Percentiles rank a stretch among this genome's conserved stretches.
Conservation (phyloP, 2,329 filamentous ascomycete genomes). For the Colletotrichum godetiae region DNA sequence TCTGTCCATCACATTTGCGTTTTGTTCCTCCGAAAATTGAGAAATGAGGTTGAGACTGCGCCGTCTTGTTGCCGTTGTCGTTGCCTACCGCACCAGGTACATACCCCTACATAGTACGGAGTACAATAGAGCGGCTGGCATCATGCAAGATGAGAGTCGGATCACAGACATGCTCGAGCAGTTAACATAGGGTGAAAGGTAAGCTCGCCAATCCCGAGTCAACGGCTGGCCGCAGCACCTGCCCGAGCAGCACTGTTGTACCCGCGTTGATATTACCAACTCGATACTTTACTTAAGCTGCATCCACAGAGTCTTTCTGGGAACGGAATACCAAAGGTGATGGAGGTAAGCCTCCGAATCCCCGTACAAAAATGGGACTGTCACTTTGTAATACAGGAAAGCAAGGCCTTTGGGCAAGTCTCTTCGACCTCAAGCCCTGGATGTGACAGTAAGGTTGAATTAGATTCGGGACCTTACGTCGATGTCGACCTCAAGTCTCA, state of each 20-base stretch:
- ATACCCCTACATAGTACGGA: too few species aligned
- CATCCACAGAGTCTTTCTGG: not conserved
- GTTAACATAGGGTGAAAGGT: conserved; percentile 17
- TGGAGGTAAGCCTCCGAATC: not conserved
- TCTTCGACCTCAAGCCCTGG: not conserved
- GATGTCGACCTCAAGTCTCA: not conserved
- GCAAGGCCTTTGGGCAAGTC: not conserved
- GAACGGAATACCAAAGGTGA: not conserved
- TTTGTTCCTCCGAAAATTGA: not conserved
- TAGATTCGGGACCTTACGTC: not conserved
- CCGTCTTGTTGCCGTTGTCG: not conserved
- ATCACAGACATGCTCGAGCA: conserved; percentile 15
- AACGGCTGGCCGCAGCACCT: conserved; percentile 24
- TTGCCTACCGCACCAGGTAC: conserved; percentile 11
- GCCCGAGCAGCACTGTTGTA: conserved; percentile 3
- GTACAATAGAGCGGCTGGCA: not conserved
- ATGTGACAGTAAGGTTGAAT: not conserved
- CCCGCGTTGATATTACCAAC: conserved; percentile 1
- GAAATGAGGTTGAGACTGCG: not conserved
- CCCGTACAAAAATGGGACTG: not conserved
- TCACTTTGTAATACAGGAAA: not conserved
- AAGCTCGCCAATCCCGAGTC: conserved; percentile 15
- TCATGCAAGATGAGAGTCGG: conserved; percentile 12
- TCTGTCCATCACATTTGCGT: not conserved
- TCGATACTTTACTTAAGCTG: not conserved